Evolutionary conservation across 1,284 basidiomycete species (phyloP), one percentile per base, ranked within the genome.

Genomic region (Singerocomus inundabilis): DNA sequence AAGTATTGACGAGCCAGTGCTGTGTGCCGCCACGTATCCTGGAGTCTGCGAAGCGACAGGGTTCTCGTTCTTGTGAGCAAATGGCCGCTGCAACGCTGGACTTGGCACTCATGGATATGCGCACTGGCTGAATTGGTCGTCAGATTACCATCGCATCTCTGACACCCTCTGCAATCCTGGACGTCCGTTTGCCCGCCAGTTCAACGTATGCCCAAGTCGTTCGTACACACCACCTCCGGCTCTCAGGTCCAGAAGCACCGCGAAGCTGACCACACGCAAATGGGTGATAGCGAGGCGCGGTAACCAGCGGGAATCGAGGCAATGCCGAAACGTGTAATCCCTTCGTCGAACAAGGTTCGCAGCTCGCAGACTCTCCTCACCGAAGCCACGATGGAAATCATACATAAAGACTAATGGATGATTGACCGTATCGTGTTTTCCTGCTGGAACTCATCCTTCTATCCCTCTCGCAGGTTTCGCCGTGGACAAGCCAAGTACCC

Each of bases 321-420:
- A 55, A 66, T 55, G 60, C 51, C 48, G 56, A 61, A 62, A 65
- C 62, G 62, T 68, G 60, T 48, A 44, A 43, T 40, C 47, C 54
- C 46, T 36, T 10, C 49, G 28, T 32, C 11, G 44, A 44, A 53
- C 54, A 48, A 56, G 57, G 62, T 59, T 59, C 49, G 52, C 53
- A 60, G 43, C 50, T 54, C 32, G 55, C 39, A 53, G 49, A 52
- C 60, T 29, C 52, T 64, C 64, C 64, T 70, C 64, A 32, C 67
- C 63, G 55, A 68, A 66, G 53, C 67, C 64, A 67, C 64, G 64
- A 66, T 68, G 67, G 54, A 53, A 57, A 57, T 55, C 53, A 34
- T 67, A 68, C 64, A 65, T 70, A 66, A 69, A 55, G 52, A 36
- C 54, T 36, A 36, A 10, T 55, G 39, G 46, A 46, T 51, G 44